Percentiles rank a stretch among this genome's conserved stretches.
phyloP scores from a whole-genome alignment of 768 basidiomycete genomes.

The Pisolithus orientalis region DNA sequence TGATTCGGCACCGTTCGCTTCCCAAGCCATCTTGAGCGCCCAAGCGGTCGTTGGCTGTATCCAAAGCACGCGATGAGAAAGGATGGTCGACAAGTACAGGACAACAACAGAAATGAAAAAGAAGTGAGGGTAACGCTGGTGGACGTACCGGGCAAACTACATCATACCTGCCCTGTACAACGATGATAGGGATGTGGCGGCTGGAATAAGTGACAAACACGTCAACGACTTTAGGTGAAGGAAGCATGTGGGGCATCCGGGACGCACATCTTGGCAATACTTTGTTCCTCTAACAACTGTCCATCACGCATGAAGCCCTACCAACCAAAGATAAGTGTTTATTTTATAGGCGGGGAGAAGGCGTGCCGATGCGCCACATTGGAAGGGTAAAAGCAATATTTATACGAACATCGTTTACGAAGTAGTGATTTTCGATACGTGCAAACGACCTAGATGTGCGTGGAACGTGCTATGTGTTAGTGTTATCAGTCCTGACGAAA shows the following conservation, averaged over 20 bases:
- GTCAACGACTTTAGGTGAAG: slow-evolving; percentile 1
- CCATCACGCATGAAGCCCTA: slow-evolving; percentile 87
- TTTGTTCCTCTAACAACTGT: slow-evolving; percentile 75
- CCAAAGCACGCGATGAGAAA: not conserved
- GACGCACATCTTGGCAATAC: slow-evolving; percentile 81
- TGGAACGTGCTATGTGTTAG: slow-evolving; percentile 4
- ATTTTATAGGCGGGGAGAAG: not conserved
- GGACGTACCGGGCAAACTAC: slow-evolving; percentile 73
- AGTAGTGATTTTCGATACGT: slow-evolving; percentile 87
- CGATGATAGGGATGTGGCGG: slow-evolving; percentile 78
- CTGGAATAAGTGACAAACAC: slow-evolving; percentile 31
- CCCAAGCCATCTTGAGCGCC: slow-evolving; percentile 76
- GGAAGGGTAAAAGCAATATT: not conserved
- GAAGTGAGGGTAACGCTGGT: not conserved
- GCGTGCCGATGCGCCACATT: not conserved
- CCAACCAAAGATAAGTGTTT: slow-evolving; percentile 1
- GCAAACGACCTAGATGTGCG: slow-evolving; percentile 64
- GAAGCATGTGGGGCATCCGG: not conserved
- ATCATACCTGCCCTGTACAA: slow-evolving; percentile 87
- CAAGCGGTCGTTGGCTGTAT: slow-evolving; percentile 66
- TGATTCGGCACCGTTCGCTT: slow-evolving; percentile 39
- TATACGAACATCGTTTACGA: slow-evolving; percentile 62
- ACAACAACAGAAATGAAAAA: not conserved
- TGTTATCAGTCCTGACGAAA: not conserved
- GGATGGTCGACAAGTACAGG: not conserved